Evolutionary conservation across 176 grass and related monocot genomes (phyloP).

Genomic region (Oryza meyeriana): DNA sequence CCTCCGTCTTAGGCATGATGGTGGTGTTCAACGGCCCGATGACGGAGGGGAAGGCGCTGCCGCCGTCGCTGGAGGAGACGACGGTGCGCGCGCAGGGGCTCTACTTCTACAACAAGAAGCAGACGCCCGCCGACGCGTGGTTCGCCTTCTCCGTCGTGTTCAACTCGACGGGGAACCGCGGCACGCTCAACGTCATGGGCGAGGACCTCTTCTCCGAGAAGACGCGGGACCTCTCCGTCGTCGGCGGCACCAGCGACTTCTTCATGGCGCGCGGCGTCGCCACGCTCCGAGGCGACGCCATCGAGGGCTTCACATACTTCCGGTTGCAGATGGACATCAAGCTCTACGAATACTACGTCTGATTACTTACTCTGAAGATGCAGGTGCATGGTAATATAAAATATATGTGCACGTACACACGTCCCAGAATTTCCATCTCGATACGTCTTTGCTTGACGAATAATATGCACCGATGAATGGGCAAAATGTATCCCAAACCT

Average conservation of each 20-base stretch:
- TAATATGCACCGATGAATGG: too few species aligned
- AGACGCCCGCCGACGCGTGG: not conserved
- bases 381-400: too few species aligned
- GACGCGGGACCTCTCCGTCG: slow-evolving; percentile 26
- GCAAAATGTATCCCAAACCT: too few species aligned
- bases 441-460: too few species aligned
- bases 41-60: not conserved
- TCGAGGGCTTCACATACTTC: slow-evolving; percentile 9
- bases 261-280: slow-evolving; percentile 18
- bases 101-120: slow-evolving; percentile 28
- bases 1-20: slow-evolving; percentile 3
- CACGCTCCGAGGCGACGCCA: slow-evolving; percentile 18
- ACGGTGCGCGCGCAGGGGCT: slow-evolving; percentile 22
- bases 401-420: too few species aligned
- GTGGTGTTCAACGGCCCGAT: slow-evolving; percentile 28
- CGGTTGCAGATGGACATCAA: slow-evolving; percentile 40
- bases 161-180: slow-evolving; percentile 15
- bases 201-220: not conserved
- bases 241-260: slow-evolving; percentile 38
- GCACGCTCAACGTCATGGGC: slow-evolving; percentile 35
- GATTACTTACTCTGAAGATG: too few species aligned
- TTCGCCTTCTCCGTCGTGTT: slow-evolving; percentile 29
- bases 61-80: not conserved
- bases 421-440: too few species aligned
- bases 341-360: slow-evolving; percentile 29